A percentile compares a stretch with the other conserved stretches of the same genome.
Conservation (phyloP, 495 filamentous ascomycete genomes). For the Aspergillus hancockii region DNA sequence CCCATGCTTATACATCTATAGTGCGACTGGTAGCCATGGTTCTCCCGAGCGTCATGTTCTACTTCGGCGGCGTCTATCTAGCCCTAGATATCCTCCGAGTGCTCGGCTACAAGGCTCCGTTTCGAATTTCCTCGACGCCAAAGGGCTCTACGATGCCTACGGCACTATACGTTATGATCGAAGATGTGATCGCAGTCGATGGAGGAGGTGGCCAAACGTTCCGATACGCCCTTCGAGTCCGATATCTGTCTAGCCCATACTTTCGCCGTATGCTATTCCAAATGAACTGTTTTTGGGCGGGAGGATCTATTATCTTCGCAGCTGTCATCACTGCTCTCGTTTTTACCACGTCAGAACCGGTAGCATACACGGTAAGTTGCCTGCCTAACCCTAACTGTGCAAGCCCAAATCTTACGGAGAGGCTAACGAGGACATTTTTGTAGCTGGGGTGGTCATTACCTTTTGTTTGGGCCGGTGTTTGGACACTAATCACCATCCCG, state of each 20-base stretch:
- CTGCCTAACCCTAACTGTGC: background rate
- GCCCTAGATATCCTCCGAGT: constrained; percentile 48
- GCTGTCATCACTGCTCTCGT: constrained; percentile 61
- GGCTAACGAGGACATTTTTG: constrained; percentile 15
- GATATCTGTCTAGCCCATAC: constrained; percentile 68
- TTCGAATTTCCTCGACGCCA: constrained; percentile 69
- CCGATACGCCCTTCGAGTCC: constrained; percentile 59
- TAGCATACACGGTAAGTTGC: constrained; percentile 69
- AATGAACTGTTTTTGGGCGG: constrained; percentile 77
- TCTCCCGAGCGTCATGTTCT: constrained; percentile 59
- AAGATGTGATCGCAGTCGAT: constrained; percentile 80
- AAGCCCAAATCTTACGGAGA: background rate
- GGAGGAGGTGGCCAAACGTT: constrained; percentile 71
- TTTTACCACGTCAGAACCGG: constrained; percentile 59
- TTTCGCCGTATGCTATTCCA: constrained; percentile 73
- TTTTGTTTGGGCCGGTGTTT: constrained; percentile 66
- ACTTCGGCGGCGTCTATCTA: constrained; percentile 57
- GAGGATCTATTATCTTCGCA: constrained; percentile 54
- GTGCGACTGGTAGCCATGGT: constrained; percentile 64
- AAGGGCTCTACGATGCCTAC: constrained; percentile 70
- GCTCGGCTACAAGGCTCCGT: constrained; percentile 55
- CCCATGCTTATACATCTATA: constrained; percentile 28
- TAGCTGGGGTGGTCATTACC: constrained; percentile 67
- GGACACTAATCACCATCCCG: constrained; percentile 64
- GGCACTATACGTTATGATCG: constrained; percentile 71